phyloP scores from a whole-genome alignment of 371 early-diverging fungal species.

The Syncephalastrum racemosum region DNA sequence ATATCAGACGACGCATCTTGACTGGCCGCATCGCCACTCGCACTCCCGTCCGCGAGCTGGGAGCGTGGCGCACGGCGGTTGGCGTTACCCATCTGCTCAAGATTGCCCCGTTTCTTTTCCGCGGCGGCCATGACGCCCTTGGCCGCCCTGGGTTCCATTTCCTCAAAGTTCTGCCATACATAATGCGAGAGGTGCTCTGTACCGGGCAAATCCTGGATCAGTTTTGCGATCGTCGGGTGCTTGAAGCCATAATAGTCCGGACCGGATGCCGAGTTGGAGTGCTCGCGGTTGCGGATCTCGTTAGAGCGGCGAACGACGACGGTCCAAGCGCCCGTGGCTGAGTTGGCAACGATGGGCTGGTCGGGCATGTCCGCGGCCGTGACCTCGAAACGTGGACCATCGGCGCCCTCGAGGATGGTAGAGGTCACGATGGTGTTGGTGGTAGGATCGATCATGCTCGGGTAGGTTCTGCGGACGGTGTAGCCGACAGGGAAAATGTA shows the following conservation, averaged over 20 bases:
- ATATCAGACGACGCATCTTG: not conserved
- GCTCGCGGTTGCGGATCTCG: constrained; percentile 73
- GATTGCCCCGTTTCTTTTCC: constrained; percentile 45
- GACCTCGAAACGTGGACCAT: constrained; percentile 72
- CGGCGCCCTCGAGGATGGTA: constrained; percentile 79
- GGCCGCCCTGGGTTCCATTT: constrained; percentile 51
- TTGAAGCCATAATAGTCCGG: constrained; percentile 93
- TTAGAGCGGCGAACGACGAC: constrained; percentile 77
- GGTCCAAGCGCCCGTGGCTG: constrained; percentile 92
- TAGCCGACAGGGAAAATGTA: constrained; percentile 94
- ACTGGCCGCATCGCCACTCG: constrained; percentile 9
- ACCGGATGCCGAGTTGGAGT: constrained; percentile 82
- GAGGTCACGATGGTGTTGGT: constrained; percentile 68
- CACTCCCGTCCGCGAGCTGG: constrained; percentile 1
- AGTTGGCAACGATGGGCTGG: constrained; percentile 66
- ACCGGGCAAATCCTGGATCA: constrained; percentile 87
- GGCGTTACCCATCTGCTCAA: constrained; percentile 45
- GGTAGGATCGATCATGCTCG: constrained; percentile 72
- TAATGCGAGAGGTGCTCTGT: constrained; percentile 72
- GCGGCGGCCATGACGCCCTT: constrained; percentile 51
- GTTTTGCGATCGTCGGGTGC: constrained; percentile 84
- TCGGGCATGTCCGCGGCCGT: constrained; percentile 71
- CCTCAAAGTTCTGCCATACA: constrained; percentile 66
- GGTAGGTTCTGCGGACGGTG: constrained; percentile 64
- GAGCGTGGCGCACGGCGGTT: constrained; percentile 29